phyloP scores from a whole-genome alignment of 2,329 filamentous ascomycete species.

The Cercospora sojina region DNA sequence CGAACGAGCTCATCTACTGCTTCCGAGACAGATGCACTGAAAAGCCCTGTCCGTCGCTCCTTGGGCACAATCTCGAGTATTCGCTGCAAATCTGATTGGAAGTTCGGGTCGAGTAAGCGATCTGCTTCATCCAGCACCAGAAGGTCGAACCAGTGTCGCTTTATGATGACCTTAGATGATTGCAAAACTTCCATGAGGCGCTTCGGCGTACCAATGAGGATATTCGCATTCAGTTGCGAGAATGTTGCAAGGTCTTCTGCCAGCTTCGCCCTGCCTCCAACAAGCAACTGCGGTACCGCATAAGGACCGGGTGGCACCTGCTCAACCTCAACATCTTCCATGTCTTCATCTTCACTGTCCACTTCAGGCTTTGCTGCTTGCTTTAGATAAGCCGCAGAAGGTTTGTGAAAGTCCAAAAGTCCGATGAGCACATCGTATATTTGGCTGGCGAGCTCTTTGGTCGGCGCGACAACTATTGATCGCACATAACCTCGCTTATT shows the following conservation, averaged over 20 bases:
- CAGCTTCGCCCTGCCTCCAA: slow-evolving; percentile 77
- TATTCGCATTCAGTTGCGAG: slow-evolving; percentile 77
- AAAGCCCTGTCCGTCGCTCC: slow-evolving; percentile 87
- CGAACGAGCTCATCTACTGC: slow-evolving; percentile 90
- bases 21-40: slow-evolving; percentile 94
- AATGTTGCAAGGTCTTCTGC: slow-evolving; percentile 86
- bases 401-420: slow-evolving; percentile 76
- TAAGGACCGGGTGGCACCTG: slow-evolving; percentile 50
- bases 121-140: slow-evolving; percentile 95
- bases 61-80: slow-evolving; percentile 85
- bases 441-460: slow-evolving; percentile 84
- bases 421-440: slow-evolving; percentile 79
- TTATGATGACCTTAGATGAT: slow-evolving; percentile 55
- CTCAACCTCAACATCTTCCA: slow-evolving; percentile 43
- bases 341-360: slow-evolving; percentile 45
- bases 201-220: slow-evolving; percentile 88
- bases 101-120: slow-evolving; percentile 85
- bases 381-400: slow-evolving; percentile 69
- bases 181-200: slow-evolving; percentile 84
- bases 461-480: slow-evolving; percentile 89
- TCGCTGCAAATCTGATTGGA: slow-evolving; percentile 84
- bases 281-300: slow-evolving; percentile 80
- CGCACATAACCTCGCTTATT: slow-evolving; percentile 87
- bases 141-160: slow-evolving; percentile 66
- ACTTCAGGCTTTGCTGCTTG: slow-evolving; percentile 41